Evolutionary conservation across 208 protist genomes (phyloP), one percentile per base, ranked within the genome.

Genomic region (Herpetomonas tarakana): DNA sequence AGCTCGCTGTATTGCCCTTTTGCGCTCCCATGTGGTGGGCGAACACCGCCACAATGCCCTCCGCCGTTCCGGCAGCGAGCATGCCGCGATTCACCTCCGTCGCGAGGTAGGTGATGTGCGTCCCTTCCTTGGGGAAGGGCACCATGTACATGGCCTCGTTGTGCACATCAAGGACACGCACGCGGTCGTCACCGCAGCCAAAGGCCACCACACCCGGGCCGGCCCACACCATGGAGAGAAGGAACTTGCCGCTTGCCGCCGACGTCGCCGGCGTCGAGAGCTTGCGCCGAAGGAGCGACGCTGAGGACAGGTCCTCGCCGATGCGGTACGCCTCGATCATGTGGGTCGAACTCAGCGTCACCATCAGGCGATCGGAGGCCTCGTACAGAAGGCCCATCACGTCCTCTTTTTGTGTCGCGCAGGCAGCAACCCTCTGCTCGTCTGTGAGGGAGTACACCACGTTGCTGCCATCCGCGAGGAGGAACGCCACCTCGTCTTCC

Each of bases 161-260:
- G 22, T 71, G 30, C 39, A 96, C 63, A 56, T 95, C 85, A 27
- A 94, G 93, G 41, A 97, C 60, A 46, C 92, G 82, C 39, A 97
- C 62, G 21, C 73, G 73, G 56, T 86, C 78, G 65, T 97, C 92
- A 27, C 83, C 81, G 50, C 81, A 90, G 22, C 60, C 71, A 39
- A 96, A 85, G 1, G 85, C 91, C 30, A 97, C 68, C 1, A 93
- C 58, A 28, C 80, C 79, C 0, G 81, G 38, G 22, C 60, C 65
- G 6, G 77, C 83, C 90, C 86, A 96, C n/a, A 65, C 59, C 86
- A 96, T 92, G 24, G 78, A 72, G 19, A 87, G 58, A 21, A 51
- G 65, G 6, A 77, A 62, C 9, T 58, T 72, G 9, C 81, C 72
- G 14, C 58, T 38, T 1, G 45, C 58, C 24, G 83, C 58, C 1